These are phyloP conservation scores for Apiotrichum gamsii DNA, from an alignment of 1,284 basidiomycete species.

Conservation along the genomic window DNA sequence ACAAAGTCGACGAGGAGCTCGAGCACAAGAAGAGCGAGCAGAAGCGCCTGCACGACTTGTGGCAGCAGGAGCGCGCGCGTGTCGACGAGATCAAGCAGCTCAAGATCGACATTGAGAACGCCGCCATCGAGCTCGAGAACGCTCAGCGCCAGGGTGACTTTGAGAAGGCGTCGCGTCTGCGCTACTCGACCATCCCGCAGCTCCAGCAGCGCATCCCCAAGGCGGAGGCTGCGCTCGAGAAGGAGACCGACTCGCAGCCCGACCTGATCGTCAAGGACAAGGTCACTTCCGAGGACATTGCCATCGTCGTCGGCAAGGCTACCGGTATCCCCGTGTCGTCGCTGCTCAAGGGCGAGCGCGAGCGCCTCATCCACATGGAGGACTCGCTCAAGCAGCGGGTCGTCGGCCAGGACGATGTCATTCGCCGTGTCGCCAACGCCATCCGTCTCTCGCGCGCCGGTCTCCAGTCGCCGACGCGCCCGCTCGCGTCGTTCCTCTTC, in stretches of 20 bases:
- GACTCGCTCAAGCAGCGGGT: slow-evolving; percentile 66
- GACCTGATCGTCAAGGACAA: slow-evolving; percentile 70
- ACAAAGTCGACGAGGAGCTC: slow-evolving; percentile 57
- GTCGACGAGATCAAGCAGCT: slow-evolving; percentile 70
- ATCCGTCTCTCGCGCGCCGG: slow-evolving; percentile 87
- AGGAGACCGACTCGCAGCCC: slow-evolving; percentile 48
- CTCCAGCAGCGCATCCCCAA: slow-evolving; percentile 66
- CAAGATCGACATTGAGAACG: slow-evolving; percentile 71
- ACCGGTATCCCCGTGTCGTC: slow-evolving; percentile 90
- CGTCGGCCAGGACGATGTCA: slow-evolving; percentile 81
- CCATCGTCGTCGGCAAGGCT: slow-evolving; percentile 76
- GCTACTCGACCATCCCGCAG: slow-evolving; percentile 78
- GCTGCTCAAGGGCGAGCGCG: slow-evolving; percentile 78
- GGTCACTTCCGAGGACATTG: slow-evolving; percentile 81
- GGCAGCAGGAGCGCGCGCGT: slow-evolving; percentile 70
- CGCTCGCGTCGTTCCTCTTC: slow-evolving; percentile 87
- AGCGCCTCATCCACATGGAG: slow-evolving; percentile 91
- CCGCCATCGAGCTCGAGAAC: slow-evolving; percentile 78
- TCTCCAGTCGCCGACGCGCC: slow-evolving; percentile 74
- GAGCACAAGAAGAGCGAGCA: slow-evolving; percentile 62
- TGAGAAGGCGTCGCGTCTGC: slow-evolving; percentile 70
- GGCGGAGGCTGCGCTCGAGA: slow-evolving; percentile 55
- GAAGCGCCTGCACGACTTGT: slow-evolving; percentile 58
- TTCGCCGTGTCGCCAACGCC: slow-evolving; percentile 73
- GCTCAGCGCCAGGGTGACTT: slow-evolving; percentile 79